A percentile compares a stretch with the other conserved stretches of the same genome.
These are phyloP conservation scores for Linanthus parryae DNA, from an alignment of 148 eudicot genomes.

Conservation along the genomic window DNA sequence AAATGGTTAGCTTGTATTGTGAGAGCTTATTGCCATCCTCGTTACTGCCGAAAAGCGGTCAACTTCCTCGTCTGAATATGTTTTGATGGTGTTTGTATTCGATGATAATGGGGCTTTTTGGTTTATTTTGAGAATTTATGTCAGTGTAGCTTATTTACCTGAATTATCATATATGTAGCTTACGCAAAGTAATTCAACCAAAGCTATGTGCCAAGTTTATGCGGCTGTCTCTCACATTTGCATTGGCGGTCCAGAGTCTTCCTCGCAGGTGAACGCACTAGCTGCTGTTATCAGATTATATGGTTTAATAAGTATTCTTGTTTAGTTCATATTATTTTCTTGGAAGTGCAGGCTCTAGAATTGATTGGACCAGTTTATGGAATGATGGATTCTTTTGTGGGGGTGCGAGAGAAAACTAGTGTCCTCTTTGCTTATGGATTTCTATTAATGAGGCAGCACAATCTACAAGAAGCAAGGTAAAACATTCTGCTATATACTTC, in stretches of 20 bases:
- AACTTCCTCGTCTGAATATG: too few species aligned
- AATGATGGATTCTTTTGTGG: conserved; percentile 80
- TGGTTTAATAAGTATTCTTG: neutral
- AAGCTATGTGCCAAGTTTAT: conserved; percentile 90
- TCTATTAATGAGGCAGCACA: conserved; percentile 85
- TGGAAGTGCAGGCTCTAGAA: conserved; percentile 68
- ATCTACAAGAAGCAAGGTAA: conserved; percentile 95
- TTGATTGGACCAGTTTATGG: conserved; percentile 76
- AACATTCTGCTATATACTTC: neutral
- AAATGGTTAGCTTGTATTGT: too few species aligned
- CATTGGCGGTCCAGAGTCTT: conserved; percentile 85
- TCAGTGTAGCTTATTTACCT: too few species aligned
- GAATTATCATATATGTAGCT: conserved; percentile 35
- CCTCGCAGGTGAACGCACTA: conserved; percentile 42
- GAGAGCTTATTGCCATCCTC: too few species aligned
- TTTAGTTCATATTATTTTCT: neutral
- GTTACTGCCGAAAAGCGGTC: too few species aligned
- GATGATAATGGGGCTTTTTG: too few species aligned
- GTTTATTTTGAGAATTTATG: too few species aligned
- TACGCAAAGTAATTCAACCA: conserved; percentile 81
- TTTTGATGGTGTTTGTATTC: too few species aligned
- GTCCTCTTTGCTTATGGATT: conserved; percentile 91
- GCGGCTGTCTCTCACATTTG: conserved; percentile 85
- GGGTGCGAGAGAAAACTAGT: conserved; percentile 85
- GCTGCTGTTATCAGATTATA: neutral